Percentiles rank a stretch among this genome's conserved stretches.
Conservation (phyloP, 192 early-diverging fungal species). For the Funneliformis mosseae region DNA sequence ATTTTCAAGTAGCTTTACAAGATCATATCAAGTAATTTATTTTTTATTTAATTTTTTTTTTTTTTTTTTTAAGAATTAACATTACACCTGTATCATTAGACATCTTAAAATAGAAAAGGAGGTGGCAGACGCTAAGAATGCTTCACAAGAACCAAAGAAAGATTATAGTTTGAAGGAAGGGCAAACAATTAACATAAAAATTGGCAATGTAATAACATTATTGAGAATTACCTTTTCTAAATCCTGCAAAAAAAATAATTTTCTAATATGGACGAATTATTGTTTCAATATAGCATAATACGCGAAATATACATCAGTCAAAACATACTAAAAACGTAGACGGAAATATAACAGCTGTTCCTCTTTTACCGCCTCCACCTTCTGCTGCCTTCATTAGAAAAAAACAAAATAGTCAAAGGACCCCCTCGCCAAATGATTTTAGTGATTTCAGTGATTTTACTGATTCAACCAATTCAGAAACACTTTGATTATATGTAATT, state of each 20-base stretch:
- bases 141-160: conserved; percentile 53
- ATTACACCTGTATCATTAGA: conserved; percentile 32
- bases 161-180: conserved; percentile 84
- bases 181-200: conserved; percentile 73
- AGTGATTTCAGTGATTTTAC: conserved; percentile 13
- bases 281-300: background rate
- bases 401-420: background rate
- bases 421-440: conserved; percentile 24
- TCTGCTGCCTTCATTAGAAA: conserved; percentile 18
- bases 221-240: background rate
- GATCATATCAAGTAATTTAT: conserved; percentile 69
- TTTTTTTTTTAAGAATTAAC: background rate
- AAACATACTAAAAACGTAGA: background rate
- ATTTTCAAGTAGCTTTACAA: conserved; percentile 89
- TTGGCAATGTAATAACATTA: conserved; percentile 57
- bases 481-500: background rate
- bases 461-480: conserved; percentile 1
- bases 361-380: conserved; percentile 29
- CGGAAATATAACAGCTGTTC: background rate
- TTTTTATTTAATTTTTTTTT: background rate
- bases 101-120: conserved; percentile 55
- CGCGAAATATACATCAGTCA: background rate
- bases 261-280: background rate
- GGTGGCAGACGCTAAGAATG: conserved; percentile 40
- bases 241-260: background rate